Conservation (phyloP, 352 stramenopile genomes). For the Phytophthora brassicae region DNA sequence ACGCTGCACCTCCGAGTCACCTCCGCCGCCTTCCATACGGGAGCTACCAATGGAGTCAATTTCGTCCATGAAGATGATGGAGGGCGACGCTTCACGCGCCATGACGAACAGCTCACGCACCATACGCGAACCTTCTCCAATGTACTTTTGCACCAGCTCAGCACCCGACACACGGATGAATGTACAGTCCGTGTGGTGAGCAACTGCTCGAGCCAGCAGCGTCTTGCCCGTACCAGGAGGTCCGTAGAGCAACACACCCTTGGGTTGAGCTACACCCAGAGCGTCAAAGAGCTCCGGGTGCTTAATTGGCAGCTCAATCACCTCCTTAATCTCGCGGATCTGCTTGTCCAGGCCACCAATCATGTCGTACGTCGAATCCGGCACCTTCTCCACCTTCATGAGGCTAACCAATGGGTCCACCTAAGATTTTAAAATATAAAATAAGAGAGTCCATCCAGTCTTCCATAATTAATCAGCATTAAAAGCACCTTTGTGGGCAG, state of each 20-base stretch:
- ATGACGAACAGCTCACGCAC: constrained; percentile 99
- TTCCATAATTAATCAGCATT: constrained; percentile 17
- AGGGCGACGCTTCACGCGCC: constrained; percentile 95
- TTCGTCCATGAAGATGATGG: constrained; percentile 99
- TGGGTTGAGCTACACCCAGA: constrained; percentile 98
- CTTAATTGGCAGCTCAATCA: constrained; percentile 99
- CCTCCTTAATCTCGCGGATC: constrained; percentile 99
- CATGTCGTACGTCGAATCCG: constrained; percentile 99
- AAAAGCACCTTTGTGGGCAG: constrained; percentile 94
- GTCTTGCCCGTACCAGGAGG: constrained; percentile 99
- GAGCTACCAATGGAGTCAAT: constrained; percentile 99
- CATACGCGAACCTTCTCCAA: constrained; percentile 98
- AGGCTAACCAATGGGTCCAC: constrained; percentile 92
- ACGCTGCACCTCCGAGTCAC: constrained; percentile 98
- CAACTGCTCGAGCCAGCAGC: constrained; percentile 96
- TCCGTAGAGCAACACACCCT: constrained; percentile 95
- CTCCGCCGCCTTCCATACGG: constrained; percentile 90
- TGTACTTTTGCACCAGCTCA: constrained; percentile 99
- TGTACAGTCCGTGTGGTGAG: constrained; percentile 99
- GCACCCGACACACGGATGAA: constrained; percentile 99
- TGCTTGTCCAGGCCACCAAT: constrained; percentile 99
- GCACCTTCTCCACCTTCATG: constrained; percentile 99
- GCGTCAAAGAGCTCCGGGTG: constrained; percentile 99
- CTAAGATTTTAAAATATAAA: constrained; percentile 13
- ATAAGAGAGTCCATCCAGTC: background rate